phyloP scores from a whole-genome alignment of 2,329 filamentous ascomycete genomes.

The Ophidiomyces ophidiicola region DNA sequence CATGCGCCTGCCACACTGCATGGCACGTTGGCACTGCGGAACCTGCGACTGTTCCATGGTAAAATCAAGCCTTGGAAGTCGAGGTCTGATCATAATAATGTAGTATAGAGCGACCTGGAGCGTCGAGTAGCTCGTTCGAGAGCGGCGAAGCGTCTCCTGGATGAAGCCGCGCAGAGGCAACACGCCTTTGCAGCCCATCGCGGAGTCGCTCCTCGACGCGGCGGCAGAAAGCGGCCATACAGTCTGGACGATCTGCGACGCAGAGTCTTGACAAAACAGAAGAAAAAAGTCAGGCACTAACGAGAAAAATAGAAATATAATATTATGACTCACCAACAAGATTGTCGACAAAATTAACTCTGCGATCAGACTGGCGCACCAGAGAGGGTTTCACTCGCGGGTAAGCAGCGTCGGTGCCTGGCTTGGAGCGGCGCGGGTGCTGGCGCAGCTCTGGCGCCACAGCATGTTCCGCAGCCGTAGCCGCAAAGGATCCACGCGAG shows the following conservation, averaged over 20 bases:
- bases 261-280: conserved; percentile 59
- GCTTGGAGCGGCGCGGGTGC: conserved; percentile 45
- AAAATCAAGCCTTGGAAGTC: conserved; percentile 71
- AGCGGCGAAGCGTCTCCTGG: conserved; percentile 88
- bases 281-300: conserved; percentile 19
- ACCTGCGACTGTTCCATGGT: conserved; percentile 74
- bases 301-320: conserved; percentile 25
- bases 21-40: conserved; percentile 57
- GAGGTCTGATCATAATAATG: conserved; percentile 81
- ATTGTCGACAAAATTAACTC: conserved; percentile 89
- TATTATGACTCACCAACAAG: conserved; percentile 74
- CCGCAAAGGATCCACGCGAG: too few species aligned
- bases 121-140: conserved; percentile 93
- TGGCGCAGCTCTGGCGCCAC: conserved; percentile 32
- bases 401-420: conserved; percentile 41
- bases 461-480: conserved; percentile 24
- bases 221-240: conserved; percentile 91
- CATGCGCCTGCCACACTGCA: conserved; percentile 95
- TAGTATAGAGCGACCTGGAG: conserved; percentile 96
- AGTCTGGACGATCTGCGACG: conserved; percentile 89
- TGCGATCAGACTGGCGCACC: conserved; percentile 78
- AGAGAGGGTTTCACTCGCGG: conserved; percentile 59
- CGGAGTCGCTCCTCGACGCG: conserved; percentile 57
- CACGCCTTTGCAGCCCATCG: conserved; percentile 57
- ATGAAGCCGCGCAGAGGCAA: conserved; percentile 90